phyloP scores from a whole-genome alignment of 768 basidiomycete species.

The Cyclocybe cylindracea region DNA sequence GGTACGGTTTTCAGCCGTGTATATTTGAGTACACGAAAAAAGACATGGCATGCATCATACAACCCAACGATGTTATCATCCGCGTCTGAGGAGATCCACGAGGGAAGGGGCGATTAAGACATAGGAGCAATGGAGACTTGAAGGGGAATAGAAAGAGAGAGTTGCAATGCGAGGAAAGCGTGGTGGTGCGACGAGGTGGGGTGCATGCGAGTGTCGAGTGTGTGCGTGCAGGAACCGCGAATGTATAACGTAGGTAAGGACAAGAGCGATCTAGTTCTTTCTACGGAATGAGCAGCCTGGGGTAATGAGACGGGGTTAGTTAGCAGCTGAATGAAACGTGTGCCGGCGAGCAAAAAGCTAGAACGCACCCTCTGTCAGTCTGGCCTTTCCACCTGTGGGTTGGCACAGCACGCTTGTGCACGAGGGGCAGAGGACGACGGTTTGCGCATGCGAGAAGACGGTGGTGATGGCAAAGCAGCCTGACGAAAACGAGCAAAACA shows the following conservation, averaged over 20 bases:
- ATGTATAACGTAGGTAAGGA: conserved; percentile 21
- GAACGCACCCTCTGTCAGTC: conserved; percentile 91
- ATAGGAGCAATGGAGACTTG: conserved; percentile 3
- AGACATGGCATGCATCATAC: conserved; percentile 5
- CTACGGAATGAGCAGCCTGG: conserved; percentile 96
- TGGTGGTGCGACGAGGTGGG: conserved; percentile 10
- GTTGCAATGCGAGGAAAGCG: conserved; percentile 13
- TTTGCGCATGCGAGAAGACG: conserved; percentile 99
- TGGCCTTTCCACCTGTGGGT: conserved; percentile 97
- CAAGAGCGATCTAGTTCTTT: conserved; percentile 66
- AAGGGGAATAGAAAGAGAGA: conserved; percentile 4
- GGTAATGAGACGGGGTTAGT: conserved; percentile 2
- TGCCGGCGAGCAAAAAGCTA: not conserved
- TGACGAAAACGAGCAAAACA: conserved; percentile 29
- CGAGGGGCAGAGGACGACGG: conserved; percentile 90
- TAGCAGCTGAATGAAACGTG: conserved; percentile 6
- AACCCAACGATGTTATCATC: conserved; percentile 8
- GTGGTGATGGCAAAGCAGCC: conserved; percentile 95
- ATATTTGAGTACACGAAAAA: no score
- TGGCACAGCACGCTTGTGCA: conserved; percentile 97
- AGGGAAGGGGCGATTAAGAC: not conserved
- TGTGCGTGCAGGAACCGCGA: conserved; percentile 7
- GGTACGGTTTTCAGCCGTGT: no score
- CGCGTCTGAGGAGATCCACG: conserved; percentile 9
- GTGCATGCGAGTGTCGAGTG: conserved; percentile 8